Base-by-base conservation (phyloP, 192 early-diverging fungal species). In the Globomyces pollinis-pini region DNA sequence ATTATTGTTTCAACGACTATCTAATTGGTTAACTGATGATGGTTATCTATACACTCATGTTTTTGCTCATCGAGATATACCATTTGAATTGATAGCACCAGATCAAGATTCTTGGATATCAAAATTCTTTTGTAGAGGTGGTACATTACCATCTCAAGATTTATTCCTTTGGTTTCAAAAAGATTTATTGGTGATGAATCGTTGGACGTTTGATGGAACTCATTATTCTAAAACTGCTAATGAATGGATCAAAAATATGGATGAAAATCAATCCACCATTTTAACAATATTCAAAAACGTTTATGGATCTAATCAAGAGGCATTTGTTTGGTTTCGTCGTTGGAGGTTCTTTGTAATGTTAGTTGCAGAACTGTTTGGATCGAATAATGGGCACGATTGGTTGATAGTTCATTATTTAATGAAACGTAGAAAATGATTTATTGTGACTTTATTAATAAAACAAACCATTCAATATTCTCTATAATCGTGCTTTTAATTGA, bases 51-150 rank as follows among this genome's bases (percentile, higher is more conserved):
- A 76, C 61, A 49, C 66, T 24, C 76, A 76, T 28, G 51, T 69
- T 28, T 74, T 76, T 30, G 39, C 29, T 23, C 74, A 76, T 50
- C 15, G 18, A 7, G 23, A 71, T 20, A 32, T 61, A 9, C 65
- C 74, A 15, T 71, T 76, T 51, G 62, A 77, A 41, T 73, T 78
- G 42, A 31, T 63, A 5, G n/a, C 52, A 1, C 59, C 30, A 2
- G 74, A 76, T 18, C 53, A 64, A 34, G 35, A 66, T 41, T 52
- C 47, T 3, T 76, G 74, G 74, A 78, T 76, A 74, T 60, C 68
- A 20, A 68, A 58, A 58, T 54, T 76, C 58, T 76, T 76, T 42
- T 76, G 75, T 38, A 70, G 69, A 1, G 74, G 71, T 2, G 73
- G 39, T 50, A 38, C 56, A 35, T 15, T 71, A 29, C 38, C 32